Evolutionary conservation across 139 green algal species (phyloP).

Genomic region (Volvox africanus): DNA sequence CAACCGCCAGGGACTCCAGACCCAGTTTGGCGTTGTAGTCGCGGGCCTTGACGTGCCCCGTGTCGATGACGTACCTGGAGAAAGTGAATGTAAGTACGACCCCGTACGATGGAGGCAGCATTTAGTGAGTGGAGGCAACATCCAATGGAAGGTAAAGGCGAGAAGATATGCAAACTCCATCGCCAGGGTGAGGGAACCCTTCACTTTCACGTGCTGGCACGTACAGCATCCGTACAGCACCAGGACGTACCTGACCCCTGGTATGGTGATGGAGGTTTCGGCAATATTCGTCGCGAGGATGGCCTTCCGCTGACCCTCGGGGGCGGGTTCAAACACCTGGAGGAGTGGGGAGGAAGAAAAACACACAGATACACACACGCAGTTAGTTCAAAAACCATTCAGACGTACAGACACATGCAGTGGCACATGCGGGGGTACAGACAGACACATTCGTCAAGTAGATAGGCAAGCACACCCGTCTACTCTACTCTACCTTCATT

Average conservation of each 20-base stretch:
- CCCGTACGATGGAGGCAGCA: too few species aligned
- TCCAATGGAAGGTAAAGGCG: too few species aligned
- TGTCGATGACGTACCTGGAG: slow-evolving; percentile 84
- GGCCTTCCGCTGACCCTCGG: slow-evolving; percentile 77
- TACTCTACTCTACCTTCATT: slow-evolving; percentile 52
- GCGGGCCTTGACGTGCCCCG: slow-evolving; percentile 86
- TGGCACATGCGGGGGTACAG: background rate
- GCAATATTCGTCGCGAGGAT: slow-evolving; percentile 96
- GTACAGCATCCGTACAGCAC: background rate
- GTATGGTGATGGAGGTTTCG: slow-evolving; percentile 94
- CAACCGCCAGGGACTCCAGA: slow-evolving; percentile 86
- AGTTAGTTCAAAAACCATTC: too few species aligned
- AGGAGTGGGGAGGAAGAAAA: too few species aligned
- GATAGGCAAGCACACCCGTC: background rate
- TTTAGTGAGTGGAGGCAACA: too few species aligned
- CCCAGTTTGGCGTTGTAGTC: slow-evolving; percentile 82
- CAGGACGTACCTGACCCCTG: slow-evolving; percentile 68
- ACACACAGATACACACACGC: too few species aligned
- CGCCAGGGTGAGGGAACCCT: too few species aligned
- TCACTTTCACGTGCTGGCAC: background rate
- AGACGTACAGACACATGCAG: too few species aligned
- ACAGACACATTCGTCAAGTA: background rate
- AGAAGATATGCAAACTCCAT: too few species aligned
- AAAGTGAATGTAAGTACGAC: background rate
- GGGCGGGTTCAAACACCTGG: slow-evolving; percentile 82